Evolutionary conservation across 1,139 yeast genomes (phyloP), one percentile per base, ranked within the genome.

Genomic region (Pichia sp.): DNA sequence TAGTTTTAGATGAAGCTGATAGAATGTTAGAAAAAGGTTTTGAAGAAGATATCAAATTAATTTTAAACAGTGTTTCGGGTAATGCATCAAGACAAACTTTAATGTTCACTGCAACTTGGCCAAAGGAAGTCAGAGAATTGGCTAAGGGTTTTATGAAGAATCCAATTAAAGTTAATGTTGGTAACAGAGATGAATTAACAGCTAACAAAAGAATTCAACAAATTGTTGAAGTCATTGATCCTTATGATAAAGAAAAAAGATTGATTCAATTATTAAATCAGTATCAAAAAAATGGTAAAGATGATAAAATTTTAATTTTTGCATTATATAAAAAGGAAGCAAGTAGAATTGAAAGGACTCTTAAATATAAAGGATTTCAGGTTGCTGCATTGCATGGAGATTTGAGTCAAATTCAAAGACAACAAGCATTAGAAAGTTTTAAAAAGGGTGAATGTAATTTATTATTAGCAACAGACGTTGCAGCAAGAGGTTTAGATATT

Each of bases 281-380:
- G 68, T 89, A 91, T 69, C 90, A 86, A 60, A 73, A 83, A 14
- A 67, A 77, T 45, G 77, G 79, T 60, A 74, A 79, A 61, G 73
- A 84, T 61, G 96, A 90, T 61, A 90, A 90, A 72, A 84, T 93
- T 51, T 78, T 93, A 60, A 84, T 93, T 45, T 93, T 93, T 71
- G 99, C 98, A 0, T 76, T 93, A 58, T 93, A 95, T 75, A 93
- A 93, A 72, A 93, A 95, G 69, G 99, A 93, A 72, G 99, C 99
- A 22, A 73, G 91, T 44, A 80, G 99, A 65, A 83, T 95, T 48
- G 99, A 95, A 72, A 77, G 82, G 59, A 75, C 83, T 51, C 76
- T 93, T 62, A 75, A 77, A 56, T 77, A 84, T 65, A 83, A 83
- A 63, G 91, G 93, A 30, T 91, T 81, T 71, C 70, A 77, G 19